Percentiles rank a stretch among this genome's conserved stretches.
Evolutionary conservation across 805 yeast species (phyloP).

Genomic region (Candida takata): DNA sequence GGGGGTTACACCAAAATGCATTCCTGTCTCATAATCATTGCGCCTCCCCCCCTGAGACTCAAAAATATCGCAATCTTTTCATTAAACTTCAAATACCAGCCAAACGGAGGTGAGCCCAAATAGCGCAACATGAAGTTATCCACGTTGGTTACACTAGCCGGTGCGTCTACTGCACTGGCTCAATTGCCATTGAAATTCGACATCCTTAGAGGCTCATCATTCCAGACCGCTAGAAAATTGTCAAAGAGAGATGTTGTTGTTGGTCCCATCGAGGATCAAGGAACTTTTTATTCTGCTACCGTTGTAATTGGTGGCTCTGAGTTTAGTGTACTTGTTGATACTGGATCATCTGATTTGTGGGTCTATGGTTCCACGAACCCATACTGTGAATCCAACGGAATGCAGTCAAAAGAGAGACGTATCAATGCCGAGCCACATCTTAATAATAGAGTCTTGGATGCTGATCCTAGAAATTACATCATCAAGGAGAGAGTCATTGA

Average conservation of each 20-base stretch:
- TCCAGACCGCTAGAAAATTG: conserved; percentile 2
- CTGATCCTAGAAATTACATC: too few relatives aligned
- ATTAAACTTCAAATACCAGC: too few relatives aligned
- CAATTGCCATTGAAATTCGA: conserved; percentile 13
- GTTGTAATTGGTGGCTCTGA: conserved; percentile 13
- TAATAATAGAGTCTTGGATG: too few relatives aligned
- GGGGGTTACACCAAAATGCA: too few relatives aligned
- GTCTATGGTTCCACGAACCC: conserved; percentile 23
- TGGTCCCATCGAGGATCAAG: conserved; percentile 3
- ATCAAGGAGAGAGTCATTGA: conserved; percentile 4
- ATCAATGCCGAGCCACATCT: too few relatives aligned
- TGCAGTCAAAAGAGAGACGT: too few relatives aligned
- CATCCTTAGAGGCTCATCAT: conserved; percentile 2
- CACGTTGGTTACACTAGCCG: too few relatives aligned
- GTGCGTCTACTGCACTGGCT: conserved; percentile 37
- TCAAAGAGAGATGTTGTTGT: conserved; percentile 3
- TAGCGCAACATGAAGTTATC: too few relatives aligned
- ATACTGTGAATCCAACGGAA: conserved; percentile 21
- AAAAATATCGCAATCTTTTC: too few relatives aligned
- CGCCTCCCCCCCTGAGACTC: too few relatives aligned
- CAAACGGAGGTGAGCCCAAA: too few relatives aligned
- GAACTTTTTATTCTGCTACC: conserved; percentile 9
- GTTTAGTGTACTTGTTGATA: conserved; percentile 27
- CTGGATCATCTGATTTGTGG: conserved; percentile 32
- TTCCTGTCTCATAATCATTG: too few relatives aligned